These are phyloP conservation scores for Tetratostichococcus sp. DNA, from an alignment of 139 green algal genomes.

Conservation along the genomic window DNA sequence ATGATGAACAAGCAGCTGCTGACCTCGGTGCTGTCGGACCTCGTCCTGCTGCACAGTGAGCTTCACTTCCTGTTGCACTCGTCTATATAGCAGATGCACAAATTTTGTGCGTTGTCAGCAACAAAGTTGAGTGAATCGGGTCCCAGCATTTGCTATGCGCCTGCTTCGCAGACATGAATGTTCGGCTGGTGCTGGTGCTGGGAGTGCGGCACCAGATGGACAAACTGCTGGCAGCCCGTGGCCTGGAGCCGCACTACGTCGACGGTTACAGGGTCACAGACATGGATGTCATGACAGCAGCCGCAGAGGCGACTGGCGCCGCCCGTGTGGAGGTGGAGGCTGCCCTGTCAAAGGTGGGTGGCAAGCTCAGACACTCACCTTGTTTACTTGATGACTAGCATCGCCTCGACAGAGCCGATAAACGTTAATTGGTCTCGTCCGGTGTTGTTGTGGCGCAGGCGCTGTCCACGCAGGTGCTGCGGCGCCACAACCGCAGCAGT, in stretches of 20 bases:
- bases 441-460: constrained; percentile 28
- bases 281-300: constrained; percentile 23
- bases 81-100: no score
- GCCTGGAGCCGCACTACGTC: constrained; percentile 41
- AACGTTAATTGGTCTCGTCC: no score
- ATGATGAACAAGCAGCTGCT: constrained; percentile 43
- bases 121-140: no score
- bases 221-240: constrained; percentile 20
- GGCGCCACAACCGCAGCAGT: constrained; percentile 63
- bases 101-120: no score
- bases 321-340: constrained; percentile 55
- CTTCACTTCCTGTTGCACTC: no score
- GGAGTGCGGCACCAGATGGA: constrained; percentile 59
- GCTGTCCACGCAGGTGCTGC: constrained; percentile 73
- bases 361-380: no score
- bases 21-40: constrained; percentile 66
- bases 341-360: constrained; percentile 62
- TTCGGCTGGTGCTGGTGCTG: constrained; percentile 82
- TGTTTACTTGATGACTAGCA: no score
- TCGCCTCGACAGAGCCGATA: no score
- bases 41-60: constrained; percentile 83
- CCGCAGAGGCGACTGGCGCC: constrained; percentile 32
- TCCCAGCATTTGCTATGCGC: no score
- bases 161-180: constrained; percentile 7
- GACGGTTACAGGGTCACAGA: constrained; percentile 83